Evolutionary conservation across 2,329 filamentous ascomycete species (phyloP).

Genomic region (Pseudocercospora pini-densiflorae): DNA sequence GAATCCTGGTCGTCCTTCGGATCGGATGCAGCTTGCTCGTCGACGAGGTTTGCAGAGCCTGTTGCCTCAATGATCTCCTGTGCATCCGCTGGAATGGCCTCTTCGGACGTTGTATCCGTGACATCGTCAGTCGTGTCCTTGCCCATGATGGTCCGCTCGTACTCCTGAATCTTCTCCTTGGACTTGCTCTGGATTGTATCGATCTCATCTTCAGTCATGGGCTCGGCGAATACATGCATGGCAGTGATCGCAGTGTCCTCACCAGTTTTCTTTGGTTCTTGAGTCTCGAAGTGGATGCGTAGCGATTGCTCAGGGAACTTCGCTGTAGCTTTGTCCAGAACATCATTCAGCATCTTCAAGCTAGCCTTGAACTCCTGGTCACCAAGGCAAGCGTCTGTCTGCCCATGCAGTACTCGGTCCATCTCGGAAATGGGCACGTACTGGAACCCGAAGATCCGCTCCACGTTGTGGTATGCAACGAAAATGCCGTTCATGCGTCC

Average conservation of each 20-base stretch:
- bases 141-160: conserved; percentile 59
- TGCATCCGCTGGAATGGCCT: conserved; percentile 11
- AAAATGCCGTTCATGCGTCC: conserved; percentile 99
- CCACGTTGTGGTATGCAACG: conserved; percentile 92
- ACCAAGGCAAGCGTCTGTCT: conserved; percentile 68
- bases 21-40: not conserved
- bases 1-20: not conserved
- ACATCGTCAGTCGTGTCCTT: conserved; percentile 20
- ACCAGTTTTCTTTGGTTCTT: conserved; percentile 41
- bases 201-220: conserved; percentile 74
- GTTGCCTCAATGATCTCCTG: not conserved
- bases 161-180: conserved; percentile 67
- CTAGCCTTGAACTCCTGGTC: conserved; percentile 86
- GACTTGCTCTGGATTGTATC: conserved; percentile 72
- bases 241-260: conserved; percentile 48
- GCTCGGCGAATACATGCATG: conserved; percentile 91
- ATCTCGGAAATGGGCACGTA: conserved; percentile 87
- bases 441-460: conserved; percentile 97
- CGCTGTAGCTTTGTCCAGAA: conserved; percentile 74
- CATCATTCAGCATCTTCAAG: conserved; percentile 75
- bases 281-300: conserved; percentile 52
- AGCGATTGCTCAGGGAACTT: conserved; percentile 69
- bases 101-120: not conserved
- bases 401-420: conserved; percentile 87
- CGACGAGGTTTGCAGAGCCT: conserved; percentile 2